Conservation (phyloP, 192 early-diverging fungal species). For the Mortierella hygrophila region DNA sequence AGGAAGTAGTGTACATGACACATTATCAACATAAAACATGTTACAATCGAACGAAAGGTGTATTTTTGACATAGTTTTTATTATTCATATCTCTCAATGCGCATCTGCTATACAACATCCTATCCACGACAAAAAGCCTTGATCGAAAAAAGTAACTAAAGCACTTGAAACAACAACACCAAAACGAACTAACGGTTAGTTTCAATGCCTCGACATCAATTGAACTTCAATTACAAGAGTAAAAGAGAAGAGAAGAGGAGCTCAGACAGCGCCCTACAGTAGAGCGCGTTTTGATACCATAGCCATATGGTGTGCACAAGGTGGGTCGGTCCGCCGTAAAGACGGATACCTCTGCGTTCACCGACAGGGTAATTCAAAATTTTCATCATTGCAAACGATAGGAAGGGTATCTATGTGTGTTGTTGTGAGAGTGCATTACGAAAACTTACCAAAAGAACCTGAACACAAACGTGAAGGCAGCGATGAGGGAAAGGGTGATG, state of each 20-base stretch:
- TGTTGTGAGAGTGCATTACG: neutral
- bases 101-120: neutral
- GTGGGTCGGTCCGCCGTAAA: slow-evolving; percentile 56
- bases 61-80: neutral
- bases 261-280: slow-evolving; percentile 46
- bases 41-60: neutral
- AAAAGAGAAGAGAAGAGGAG: neutral
- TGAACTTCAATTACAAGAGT: neutral
- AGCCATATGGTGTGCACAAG: slow-evolving; percentile 57
- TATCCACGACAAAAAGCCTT: neutral
- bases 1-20: too few relatives aligned
- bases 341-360: slow-evolving; percentile 58
- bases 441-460: slow-evolving; percentile 17
- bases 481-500: neutral
- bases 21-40: too few relatives aligned
- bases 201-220: neutral
- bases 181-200: slow-evolving; percentile 8
- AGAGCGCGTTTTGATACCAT: slow-evolving; percentile 51
- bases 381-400: slow-evolving; percentile 34
- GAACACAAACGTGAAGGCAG: neutral
- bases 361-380: slow-evolving; percentile 49
- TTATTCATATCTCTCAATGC: neutral
- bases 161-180: neutral
- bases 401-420: neutral
- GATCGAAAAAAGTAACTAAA: neutral